Percentiles rank a stretch among this genome's conserved stretches.
phyloP scores from a whole-genome alignment of 2,329 filamentous ascomycete species.

The Colletotrichum australisinense region DNA sequence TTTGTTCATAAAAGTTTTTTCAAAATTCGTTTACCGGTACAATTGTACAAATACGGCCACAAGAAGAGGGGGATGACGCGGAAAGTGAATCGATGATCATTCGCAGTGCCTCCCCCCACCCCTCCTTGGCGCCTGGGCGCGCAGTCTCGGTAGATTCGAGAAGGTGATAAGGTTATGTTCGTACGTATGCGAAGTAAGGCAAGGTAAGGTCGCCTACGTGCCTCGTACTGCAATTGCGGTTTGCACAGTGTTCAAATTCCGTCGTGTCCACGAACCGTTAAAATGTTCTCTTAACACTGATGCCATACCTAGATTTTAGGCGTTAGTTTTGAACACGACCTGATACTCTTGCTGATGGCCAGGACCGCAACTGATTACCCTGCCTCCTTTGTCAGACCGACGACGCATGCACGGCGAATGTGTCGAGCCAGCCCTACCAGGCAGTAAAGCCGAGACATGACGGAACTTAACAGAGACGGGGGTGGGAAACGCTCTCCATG shows the following conservation, averaged over 20 bases:
- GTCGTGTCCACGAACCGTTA: too few relatives aligned
- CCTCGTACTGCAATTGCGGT: too few relatives aligned
- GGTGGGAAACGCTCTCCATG: background rate
- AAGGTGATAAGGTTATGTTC: too few relatives aligned
- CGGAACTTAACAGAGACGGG: background rate
- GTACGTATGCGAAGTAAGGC: too few relatives aligned
- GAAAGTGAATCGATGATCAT: background rate
- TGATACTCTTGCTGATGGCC: background rate
- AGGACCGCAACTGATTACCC: background rate
- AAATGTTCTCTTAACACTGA: background rate
- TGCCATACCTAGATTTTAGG: background rate
- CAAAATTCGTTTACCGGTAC: background rate
- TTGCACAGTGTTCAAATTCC: too few relatives aligned
- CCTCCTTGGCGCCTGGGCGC: background rate
- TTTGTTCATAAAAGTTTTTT: background rate
- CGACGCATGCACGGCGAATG: background rate
- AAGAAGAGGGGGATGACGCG: background rate
- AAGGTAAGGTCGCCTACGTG: too few relatives aligned
- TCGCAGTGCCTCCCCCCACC: too few relatives aligned
- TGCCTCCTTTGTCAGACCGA: background rate
- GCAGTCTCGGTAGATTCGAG: too few relatives aligned
- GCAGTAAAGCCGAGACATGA: slow-evolving; percentile 2
- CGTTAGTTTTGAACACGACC: background rate
- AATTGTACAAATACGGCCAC: too few relatives aligned
- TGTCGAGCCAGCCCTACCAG: slow-evolving; percentile 25